Evolutionary conservation across 2,329 filamentous ascomycete species (phyloP).

Genomic region (Aspergillus fijiensis): DNA sequence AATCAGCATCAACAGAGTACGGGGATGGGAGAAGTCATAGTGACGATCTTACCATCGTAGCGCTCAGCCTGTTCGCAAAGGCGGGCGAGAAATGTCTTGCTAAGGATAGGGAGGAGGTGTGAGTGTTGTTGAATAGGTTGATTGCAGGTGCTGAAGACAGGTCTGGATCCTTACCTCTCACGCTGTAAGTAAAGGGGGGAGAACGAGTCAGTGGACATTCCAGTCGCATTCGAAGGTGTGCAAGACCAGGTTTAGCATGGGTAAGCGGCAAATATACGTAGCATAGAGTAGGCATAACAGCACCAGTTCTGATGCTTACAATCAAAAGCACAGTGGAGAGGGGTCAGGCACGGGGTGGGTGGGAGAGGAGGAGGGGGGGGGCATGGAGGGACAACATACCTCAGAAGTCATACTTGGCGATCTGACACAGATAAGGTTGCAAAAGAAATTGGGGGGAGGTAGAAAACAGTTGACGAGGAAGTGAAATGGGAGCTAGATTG

Average conservation of each 20-base stretch:
- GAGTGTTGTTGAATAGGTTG: constrained; percentile 42
- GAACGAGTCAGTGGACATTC: constrained; percentile 9
- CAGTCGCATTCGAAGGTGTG: background rate
- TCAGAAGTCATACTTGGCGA: constrained; percentile 60
- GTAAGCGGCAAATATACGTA: constrained; percentile 9
- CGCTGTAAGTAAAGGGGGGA: constrained; percentile 51
- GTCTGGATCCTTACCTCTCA: constrained; percentile 61
- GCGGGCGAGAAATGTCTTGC: constrained; percentile 99
- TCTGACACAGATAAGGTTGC: constrained; percentile 49
- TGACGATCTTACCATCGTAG: constrained; percentile 74
- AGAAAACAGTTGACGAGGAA: constrained; percentile 17
- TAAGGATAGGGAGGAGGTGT: constrained; percentile 47
- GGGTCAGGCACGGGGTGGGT: constrained; percentile 26
- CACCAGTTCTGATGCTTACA: constrained; percentile 7
- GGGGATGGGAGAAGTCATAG: background rate
- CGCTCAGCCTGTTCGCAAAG: constrained; percentile 99
- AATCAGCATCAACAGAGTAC: constrained; percentile 22
- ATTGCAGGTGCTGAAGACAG: constrained; percentile 23
- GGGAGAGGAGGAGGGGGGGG: background rate
- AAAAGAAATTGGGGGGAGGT: constrained; percentile 23
- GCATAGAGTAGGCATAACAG: constrained; percentile 3
- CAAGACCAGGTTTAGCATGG: background rate
- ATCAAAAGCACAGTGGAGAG: constrained; percentile 35
- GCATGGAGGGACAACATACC: constrained; percentile 49
- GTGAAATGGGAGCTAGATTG: constrained; percentile 13